Evolutionary conservation across 495 filamentous ascomycete genomes (phyloP), one percentile per base, ranked within the genome.

Genomic region (Sporormia fimetaria): DNA sequence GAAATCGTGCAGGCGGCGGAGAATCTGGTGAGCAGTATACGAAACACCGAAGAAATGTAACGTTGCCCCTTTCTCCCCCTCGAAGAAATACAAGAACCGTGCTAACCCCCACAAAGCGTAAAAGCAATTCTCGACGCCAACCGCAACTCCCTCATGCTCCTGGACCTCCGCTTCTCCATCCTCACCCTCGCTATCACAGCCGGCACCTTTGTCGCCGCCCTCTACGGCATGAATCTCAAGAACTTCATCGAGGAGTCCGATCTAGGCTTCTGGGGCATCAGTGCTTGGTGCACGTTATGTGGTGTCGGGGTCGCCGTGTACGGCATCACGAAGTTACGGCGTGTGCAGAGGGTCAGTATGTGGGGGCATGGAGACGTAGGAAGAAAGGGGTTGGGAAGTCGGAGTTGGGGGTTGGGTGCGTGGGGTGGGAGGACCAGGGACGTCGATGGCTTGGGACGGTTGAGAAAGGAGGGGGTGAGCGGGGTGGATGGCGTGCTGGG

Each of bases 191-290:
- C 86, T 2, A 74, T 98, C 21, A 87, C 83, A 40, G 80, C 85
- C 51, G 90, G 90, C 21, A 93, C 92, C 34, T 86, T 96, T 55
- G 74, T 94, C 56, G 90, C 90, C 20, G 86, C 84, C n/a, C 76
- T 96, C 9, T 96, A 96, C 67, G 90, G 90, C 51, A 95, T 95
- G 87, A 98, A 98, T 63, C 68, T 98, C 47, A 92, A 94, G 57
- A 96, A 96, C 62, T 98, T 96, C 61, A 80, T 96, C 48, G 90
- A 98, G 66, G 90, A 96, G 61, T 84, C 83, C n/a, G 76, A 85
- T 59, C 68, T 87, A 54, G 90, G 87, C 7, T 95, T 98, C 59
- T 66, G 69, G 20, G 75, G 71, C 29, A 77, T 96, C 46, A 82
- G 77, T 3, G 67, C 61, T 10, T 68, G 70, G 48, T 87, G 80